A percentile compares a stretch with the other conserved stretches of the same genome.
Evolutionary conservation across 1,139 yeast genomes (phyloP).

Genomic region (Taphrina flavorubra): DNA sequence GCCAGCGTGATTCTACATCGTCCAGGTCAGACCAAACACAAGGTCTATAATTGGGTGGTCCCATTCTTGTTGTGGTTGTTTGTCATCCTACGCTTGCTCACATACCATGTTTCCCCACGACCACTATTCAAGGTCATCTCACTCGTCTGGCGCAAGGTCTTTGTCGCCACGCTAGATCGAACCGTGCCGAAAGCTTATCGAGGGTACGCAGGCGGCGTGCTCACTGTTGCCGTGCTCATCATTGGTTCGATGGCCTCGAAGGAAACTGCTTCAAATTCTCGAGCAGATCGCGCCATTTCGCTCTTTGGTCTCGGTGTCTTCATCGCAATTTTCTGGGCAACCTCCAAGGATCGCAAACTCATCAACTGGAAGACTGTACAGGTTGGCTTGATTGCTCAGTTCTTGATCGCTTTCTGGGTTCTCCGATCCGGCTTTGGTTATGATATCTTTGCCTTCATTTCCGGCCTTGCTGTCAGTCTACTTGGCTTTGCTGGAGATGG

Average conservation of each 20-base stretch:
- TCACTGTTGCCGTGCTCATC: conserved; percentile 59
- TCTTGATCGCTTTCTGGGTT: conserved; percentile 66
- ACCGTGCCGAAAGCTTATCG: conserved; percentile 43
- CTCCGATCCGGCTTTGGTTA: conserved; percentile 67
- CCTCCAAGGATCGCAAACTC: conserved; percentile 58
- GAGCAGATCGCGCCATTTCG: conserved; percentile 65
- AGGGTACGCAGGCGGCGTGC: conserved; percentile 49
- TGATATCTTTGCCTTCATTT: conserved; percentile 68
- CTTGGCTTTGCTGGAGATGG: conserved; percentile 68
- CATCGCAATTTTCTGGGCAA: conserved; percentile 56
- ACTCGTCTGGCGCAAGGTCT: conserved; percentile 57
- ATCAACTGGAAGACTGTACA: conserved; percentile 69
- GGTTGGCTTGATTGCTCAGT: conserved; percentile 68
- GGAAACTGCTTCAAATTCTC: conserved; percentile 59
- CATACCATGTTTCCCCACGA: conserved; percentile 60
- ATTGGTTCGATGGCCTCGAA: conserved; percentile 64
- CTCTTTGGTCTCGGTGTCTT: conserved; percentile 65
- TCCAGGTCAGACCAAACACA: conserved; percentile 50
- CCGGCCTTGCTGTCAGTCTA: conserved; percentile 64
- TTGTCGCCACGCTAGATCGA: conserved; percentile 55
- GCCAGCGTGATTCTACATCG: conserved; percentile 59
- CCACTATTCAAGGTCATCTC: conserved; percentile 50
- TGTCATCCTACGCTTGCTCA: conserved; percentile 62
- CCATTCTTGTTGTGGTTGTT: conserved; percentile 65
- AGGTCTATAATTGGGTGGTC: conserved; percentile 65